phyloP scores from a whole-genome alignment of 768 basidiomycete genomes.

The Tulasnella sp. region DNA sequence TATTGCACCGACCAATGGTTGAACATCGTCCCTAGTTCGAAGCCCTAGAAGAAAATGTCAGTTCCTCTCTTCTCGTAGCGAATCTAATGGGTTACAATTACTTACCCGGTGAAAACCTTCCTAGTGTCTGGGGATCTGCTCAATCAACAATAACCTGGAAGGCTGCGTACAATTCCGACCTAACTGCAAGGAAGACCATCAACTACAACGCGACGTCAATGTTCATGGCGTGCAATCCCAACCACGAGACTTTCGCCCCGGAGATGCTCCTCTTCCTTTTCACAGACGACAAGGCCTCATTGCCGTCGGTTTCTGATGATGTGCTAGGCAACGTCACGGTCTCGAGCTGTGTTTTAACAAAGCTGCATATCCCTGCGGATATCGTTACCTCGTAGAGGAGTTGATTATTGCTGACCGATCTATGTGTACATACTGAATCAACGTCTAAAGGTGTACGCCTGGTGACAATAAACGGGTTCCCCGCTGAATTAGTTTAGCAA shows the following conservation, averaged over 20 bases:
- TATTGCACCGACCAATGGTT: neutral
- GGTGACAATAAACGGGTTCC: too few species aligned
- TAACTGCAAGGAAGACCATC: neutral
- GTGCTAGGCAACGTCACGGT: neutral
- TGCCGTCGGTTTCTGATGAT: neutral
- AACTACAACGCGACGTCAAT: neutral
- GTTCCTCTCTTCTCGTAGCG: neutral
- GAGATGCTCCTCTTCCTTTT: neutral
- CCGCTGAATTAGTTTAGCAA: too few species aligned
- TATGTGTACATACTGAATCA: too few species aligned
- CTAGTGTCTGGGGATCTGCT: neutral
- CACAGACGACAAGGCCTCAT: neutral
- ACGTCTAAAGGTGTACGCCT: too few species aligned
- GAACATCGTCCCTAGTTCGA: neutral
- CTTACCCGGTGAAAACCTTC: neutral
- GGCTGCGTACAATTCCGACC: neutral
- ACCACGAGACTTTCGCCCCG: neutral
- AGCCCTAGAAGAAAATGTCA: neutral
- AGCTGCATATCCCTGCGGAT: neutral
- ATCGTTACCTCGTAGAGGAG: neutral
- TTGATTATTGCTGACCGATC: too few species aligned
- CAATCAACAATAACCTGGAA: neutral
- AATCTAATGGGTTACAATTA: neutral
- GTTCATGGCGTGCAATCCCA: neutral
- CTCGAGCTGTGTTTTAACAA: neutral